These are phyloP conservation scores for Picea abies DNA, from an alignment of 83 land plant species.

Conservation along the genomic window DNA sequence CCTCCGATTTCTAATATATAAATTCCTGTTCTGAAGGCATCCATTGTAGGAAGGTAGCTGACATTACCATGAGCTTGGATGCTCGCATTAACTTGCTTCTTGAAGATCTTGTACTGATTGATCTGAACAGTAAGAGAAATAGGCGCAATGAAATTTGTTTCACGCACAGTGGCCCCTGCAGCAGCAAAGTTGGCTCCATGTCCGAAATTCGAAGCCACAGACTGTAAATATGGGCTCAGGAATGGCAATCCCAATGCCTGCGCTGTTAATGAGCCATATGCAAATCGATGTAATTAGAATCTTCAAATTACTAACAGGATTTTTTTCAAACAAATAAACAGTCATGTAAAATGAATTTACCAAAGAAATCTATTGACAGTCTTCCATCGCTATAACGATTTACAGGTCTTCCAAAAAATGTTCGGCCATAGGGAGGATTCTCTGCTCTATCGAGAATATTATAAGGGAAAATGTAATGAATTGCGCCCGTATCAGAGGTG, in stretches of 20 bases:
- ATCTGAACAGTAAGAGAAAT: conserved; percentile 31
- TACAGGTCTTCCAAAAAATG: too few species aligned
- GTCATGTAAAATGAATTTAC: too few species aligned
- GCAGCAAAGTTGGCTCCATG: conserved; percentile 48
- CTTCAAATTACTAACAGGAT: too few species aligned
- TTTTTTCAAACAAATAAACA: too few species aligned
- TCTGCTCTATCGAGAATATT: too few species aligned
- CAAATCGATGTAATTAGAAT: too few species aligned
- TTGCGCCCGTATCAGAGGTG: too few species aligned
- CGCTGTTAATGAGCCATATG: conserved; percentile 9
- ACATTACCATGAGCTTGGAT: conserved; percentile 9
- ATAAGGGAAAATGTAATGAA: too few species aligned
- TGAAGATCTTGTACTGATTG: conserved; percentile 39
- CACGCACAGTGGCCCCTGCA: conserved; percentile 31
- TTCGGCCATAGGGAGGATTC: too few species aligned
- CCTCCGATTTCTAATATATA: conserved; percentile 27
- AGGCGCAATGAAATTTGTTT: conserved; percentile 24
- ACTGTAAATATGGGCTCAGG: conserved; percentile 38
- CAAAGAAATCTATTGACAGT: too few species aligned
- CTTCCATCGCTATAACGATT: too few species aligned
- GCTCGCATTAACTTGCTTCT: conserved; percentile 19
- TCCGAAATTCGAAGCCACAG: conserved; percentile 34
- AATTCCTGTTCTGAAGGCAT: conserved; percentile 21
- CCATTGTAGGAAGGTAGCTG: conserved; percentile 21
- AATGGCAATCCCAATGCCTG: conserved; percentile 44